phyloP scores from a whole-genome alignment of 1,284 basidiomycete species.

The Pyrrhoderma lamaoense region DNA sequence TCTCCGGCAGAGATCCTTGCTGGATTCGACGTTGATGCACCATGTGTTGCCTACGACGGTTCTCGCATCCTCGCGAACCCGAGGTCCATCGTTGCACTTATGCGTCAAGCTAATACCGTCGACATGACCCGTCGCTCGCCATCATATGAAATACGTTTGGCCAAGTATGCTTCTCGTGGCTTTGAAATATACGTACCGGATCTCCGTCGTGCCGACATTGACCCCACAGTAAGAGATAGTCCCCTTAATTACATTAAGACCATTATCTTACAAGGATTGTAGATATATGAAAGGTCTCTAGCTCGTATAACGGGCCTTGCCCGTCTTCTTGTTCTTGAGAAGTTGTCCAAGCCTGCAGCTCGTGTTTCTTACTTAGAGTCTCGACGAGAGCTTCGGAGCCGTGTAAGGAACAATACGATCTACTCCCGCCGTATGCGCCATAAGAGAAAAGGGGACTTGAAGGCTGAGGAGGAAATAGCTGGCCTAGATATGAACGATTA shows the following conservation, averaged over 20 bases:
- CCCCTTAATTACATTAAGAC: neutral
- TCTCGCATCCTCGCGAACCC: constrained; percentile 49
- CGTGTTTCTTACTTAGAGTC: constrained; percentile 39
- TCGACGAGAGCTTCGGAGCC: constrained; percentile 41
- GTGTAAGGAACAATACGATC: constrained; percentile 28
- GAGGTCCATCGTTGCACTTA: constrained; percentile 46
- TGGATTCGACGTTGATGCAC: constrained; percentile 55
- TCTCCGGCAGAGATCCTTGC: constrained; percentile 55
- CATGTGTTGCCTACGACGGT: constrained; percentile 51
- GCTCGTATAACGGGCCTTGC: constrained; percentile 47
- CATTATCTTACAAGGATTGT: neutral
- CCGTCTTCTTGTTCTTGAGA: constrained; percentile 51
- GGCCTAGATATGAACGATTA: constrained; percentile 54
- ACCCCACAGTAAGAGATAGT: constrained; percentile 40
- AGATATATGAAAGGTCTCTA: constrained; percentile 56
- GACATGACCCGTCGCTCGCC: constrained; percentile 52
- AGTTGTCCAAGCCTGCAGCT: constrained; percentile 34
- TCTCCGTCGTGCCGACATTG: constrained; percentile 41
- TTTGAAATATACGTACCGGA: constrained; percentile 51
- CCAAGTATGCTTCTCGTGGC: constrained; percentile 45
- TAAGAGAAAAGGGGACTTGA: constrained; percentile 42
- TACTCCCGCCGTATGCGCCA: constrained; percentile 24
- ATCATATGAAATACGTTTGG: constrained; percentile 53
- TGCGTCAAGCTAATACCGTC: constrained; percentile 53
- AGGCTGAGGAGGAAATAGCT: constrained; percentile 33